Base-by-base conservation (phyloP, 2,329 filamentous ascomycete species). In the Didymella arachidicola region DNA sequence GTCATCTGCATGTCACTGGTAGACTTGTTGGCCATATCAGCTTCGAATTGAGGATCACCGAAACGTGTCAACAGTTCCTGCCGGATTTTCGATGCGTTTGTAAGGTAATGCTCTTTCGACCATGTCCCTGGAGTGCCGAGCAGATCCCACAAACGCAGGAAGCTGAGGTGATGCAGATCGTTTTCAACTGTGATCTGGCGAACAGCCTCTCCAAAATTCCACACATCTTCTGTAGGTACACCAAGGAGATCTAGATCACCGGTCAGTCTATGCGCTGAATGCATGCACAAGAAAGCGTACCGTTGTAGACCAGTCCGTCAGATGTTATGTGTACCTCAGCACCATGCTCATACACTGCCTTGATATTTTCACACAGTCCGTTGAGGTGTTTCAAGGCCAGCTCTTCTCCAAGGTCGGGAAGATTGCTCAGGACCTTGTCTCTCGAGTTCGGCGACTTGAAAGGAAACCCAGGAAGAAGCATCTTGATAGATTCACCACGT, bases 381-480 rank as follows among this genome's bases (percentile, higher is more conserved):
- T 81, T 76, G 39, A 82, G 64, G 55, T 78, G 78, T n/a, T 70
- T 69, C 27, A 81, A 64, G 4, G 79, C 79, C 42, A 81, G 65
- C 53, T 80, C 77, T 57, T 81, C 80, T 6, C 75, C 79, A 8
- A 79, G 64, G 49, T 82, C 80, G 1, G 79, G 80, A 14, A 80
- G 61, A 2, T 61, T 62, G n/a, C 79, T 84, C 5, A 87, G 71
- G 0, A 86, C 83, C 58, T 89, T 88, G 22, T 80, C 77, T 1
- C 69, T 68, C 0, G 77, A 79, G 61, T 87, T 87, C 11, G 85
- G 82, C 0, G 84, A 87, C 65, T 88, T 88, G 78, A 86, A 87
- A 0, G 86, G 85, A 44, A 88, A 88, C 0, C 84, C 85, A 0
- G 86, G 86, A 0, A 87, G 78, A 14, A 73, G 61, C 56, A 75